Conservation (phyloP, 495 filamentous ascomycete species). For the Aspergillus sclerotiicarbonarius region DNA sequence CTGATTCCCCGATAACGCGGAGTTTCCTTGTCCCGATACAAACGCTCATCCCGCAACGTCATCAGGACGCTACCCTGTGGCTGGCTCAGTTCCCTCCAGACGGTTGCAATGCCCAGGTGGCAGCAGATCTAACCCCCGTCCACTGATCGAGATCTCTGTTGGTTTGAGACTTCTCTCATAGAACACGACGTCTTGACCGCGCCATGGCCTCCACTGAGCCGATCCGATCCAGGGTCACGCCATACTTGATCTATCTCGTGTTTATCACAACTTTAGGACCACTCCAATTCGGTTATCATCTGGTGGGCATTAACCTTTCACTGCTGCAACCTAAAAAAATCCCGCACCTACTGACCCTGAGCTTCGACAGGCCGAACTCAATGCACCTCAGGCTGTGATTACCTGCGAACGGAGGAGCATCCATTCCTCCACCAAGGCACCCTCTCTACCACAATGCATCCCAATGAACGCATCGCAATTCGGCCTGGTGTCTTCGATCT, state of each 20-base stretch:
- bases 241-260: conserved; percentile 64
- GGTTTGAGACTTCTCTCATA: background rate
- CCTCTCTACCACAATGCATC: conserved; percentile 69
- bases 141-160: background rate
- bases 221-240: conserved; percentile 40
- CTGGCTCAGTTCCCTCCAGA: background rate
- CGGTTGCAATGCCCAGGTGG: background rate
- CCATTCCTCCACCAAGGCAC: conserved; percentile 32
- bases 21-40: conserved; percentile 5
- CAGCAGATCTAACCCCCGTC: background rate
- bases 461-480: conserved; percentile 75
- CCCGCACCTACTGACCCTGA: conserved; percentile 12
- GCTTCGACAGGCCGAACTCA: conserved; percentile 75
- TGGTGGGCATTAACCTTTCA: conserved; percentile 52
- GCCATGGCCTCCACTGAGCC: conserved; percentile 24
- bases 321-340: background rate
- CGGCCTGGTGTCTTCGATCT: conserved; percentile 81
- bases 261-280: conserved; percentile 71
- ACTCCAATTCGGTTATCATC: conserved; percentile 89
- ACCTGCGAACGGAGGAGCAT: conserved; percentile 69
- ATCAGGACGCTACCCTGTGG: background rate
- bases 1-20: conserved; percentile 2
- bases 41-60: background rate
- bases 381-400: conserved; percentile 87
- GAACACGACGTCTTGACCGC: background rate